phyloP scores from a whole-genome alignment of 805 yeast species.

The Candida michaelii region DNA sequence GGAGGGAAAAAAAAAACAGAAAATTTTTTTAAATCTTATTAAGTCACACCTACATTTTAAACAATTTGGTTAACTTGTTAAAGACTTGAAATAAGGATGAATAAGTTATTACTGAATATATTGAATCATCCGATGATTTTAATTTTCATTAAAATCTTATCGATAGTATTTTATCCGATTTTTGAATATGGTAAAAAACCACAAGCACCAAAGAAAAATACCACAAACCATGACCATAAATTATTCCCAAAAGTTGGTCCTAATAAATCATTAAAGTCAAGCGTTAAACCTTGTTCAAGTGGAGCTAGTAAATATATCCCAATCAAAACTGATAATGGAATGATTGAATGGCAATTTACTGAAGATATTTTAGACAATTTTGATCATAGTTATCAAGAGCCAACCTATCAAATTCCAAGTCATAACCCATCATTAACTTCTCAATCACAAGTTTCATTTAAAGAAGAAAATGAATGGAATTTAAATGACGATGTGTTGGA shows the following conservation, averaged over 20 bases:
- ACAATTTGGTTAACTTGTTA: neutral
- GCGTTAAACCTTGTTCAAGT: constrained; percentile 48
- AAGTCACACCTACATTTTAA: neutral
- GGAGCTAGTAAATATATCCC: constrained; percentile 50
- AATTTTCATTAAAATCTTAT: constrained; percentile 11
- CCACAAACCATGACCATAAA: neutral
- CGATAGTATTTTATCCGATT: constrained; percentile 5
- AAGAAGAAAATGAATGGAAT: constrained; percentile 60
- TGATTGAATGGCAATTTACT: constrained; percentile 56
- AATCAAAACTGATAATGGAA: constrained; percentile 51
- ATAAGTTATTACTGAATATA: constrained; percentile 5
- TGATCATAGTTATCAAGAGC: constrained; percentile 7
- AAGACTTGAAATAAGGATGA: constrained; percentile 1
- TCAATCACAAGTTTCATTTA: constrained; percentile 10
- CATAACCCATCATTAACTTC: constrained; percentile 2
- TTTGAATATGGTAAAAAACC: neutral
- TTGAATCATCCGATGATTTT: constrained; percentile 12
- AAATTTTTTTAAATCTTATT: neutral
- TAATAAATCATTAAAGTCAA: constrained; percentile 3
- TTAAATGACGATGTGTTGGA: constrained; percentile 42
- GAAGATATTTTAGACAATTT: constrained; percentile 29
- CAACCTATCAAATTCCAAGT: constrained; percentile 15
- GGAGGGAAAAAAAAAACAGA: constrained; percentile 4
- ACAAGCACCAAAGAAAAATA: neutral
- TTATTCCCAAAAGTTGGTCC: constrained; percentile 8